Base-by-base conservation (phyloP, 495 filamentous ascomycete genomes). In the Margaritispora aquatica region DNA sequence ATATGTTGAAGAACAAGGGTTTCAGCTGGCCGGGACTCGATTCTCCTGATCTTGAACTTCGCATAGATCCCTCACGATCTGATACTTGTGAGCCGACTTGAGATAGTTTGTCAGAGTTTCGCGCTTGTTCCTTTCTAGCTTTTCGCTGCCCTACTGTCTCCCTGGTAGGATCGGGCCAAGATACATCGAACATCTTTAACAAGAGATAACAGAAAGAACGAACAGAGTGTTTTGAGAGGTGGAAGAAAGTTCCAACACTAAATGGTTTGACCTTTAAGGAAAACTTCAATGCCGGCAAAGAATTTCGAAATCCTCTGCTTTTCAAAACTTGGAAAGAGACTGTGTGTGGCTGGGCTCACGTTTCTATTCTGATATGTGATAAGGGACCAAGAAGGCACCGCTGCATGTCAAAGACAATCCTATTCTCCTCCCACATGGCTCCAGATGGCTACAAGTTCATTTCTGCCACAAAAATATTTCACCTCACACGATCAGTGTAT, bases 141-240 rank as follows among this genome's bases (percentile, higher is more conserved):
- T 63, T 68, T 29, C 75, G 70, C 26, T 73, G 62, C 2, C 70
- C 79, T 51, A 82, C 70, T 3, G 68, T 69, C 66, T 80, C 79
- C 54, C 65, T 55, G 19, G 67, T 66, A 24, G 73, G 70, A 54
- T 80, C 79, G 5, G 71, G 68, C 78, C 78, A 82, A 56, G 77
- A 66, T 47, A 79, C 74, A 55, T 80, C 78, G 55, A 79, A 82
- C 79, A 82, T 82, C 7, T 17, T 54, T 23, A 11, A n/a, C n/a
- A 31, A 7, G 1, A 17, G 22, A 48, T n/a, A 29, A 17, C 17
- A 15, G 23, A 15, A 4, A 17, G 48, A 29, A 10, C 15, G 17
- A n/a, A n/a, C n/a, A n/a, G n/a, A n/a, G 15, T 2, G 21, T 17
- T 29, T 4, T 27, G 50, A 29, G 27, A 13, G 24, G 50, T 29